These are phyloP conservation scores for Platanus orientalis DNA, from an alignment of 164 flowering plant genomes.

Conservation along the genomic window DNA sequence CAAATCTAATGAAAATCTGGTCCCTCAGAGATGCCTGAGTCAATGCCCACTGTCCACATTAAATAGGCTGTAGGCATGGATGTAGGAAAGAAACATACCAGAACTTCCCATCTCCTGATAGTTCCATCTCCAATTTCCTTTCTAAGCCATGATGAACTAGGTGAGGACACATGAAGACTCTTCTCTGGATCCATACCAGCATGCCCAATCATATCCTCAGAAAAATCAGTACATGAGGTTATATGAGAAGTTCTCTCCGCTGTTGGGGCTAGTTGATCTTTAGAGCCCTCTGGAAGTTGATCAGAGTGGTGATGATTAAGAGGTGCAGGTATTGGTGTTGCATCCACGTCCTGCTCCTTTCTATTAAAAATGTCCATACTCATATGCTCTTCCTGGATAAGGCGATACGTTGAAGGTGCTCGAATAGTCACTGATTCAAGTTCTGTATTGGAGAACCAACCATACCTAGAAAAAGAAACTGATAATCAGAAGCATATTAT, in stretches of 20 bases:
- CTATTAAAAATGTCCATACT: constrained; percentile 13
- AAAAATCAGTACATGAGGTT: constrained; percentile 13
- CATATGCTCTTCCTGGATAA: constrained; percentile 15
- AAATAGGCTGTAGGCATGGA: constrained; percentile 5
- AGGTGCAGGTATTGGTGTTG: constrained; percentile 9
- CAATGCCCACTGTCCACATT: constrained; percentile 1
- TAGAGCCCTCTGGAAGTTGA: constrained; percentile 15
- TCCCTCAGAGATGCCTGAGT: too few species aligned
- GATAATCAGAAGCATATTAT: constrained; percentile 2
- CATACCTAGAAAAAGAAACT: constrained; percentile 59
- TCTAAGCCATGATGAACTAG: constrained; percentile 19
- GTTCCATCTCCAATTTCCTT: constrained; percentile 20
- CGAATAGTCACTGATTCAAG: constrained; percentile 23
- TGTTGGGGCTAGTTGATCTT: constrained; percentile 20
- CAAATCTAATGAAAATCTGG: too few species aligned
- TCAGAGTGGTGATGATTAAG: constrained; percentile 20
- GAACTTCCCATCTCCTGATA: constrained; percentile 25
- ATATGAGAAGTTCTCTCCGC: constrained; percentile 13
- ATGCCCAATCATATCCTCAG: constrained; percentile 15
- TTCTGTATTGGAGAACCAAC: constrained; percentile 65
- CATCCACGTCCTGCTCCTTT: constrained; percentile 23
- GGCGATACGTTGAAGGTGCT: constrained; percentile 21
- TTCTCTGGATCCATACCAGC: constrained; percentile 12
- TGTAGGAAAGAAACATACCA: constrained; percentile 28
- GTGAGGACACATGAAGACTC: constrained; percentile 15